phyloP scores from a whole-genome alignment of 768 basidiomycete genomes.

The Rhodosporidiobolus sp. region DNA sequence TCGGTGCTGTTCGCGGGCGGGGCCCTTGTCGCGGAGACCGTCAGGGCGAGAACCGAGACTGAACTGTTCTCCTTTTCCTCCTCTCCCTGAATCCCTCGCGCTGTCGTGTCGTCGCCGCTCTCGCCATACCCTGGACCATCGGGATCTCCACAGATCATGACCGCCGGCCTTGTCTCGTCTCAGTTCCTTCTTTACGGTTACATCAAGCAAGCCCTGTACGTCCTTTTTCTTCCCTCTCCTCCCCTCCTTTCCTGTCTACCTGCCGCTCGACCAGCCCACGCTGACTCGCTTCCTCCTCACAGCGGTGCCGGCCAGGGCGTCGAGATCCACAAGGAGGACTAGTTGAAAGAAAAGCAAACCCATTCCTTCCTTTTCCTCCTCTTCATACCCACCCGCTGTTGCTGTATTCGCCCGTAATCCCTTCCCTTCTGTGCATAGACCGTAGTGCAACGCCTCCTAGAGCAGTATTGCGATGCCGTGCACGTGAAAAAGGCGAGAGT shows the following conservation, averaged over 20 bases:
- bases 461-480: too few species aligned
- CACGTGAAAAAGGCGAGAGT: too few species aligned
- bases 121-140: neutral
- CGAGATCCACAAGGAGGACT: conserved; percentile 36
- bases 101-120: too few species aligned
- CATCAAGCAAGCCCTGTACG: conserved; percentile 31
- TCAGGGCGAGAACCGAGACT: neutral
- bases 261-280: neutral
- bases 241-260: too few species aligned
- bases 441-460: too few species aligned
- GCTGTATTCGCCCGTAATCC: too few species aligned
- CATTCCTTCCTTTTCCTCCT: too few species aligned
- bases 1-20: too few species aligned
- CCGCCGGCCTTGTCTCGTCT: conserved; percentile 36
- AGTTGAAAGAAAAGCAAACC: too few species aligned
- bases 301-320: conserved; percentile 28
- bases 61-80: neutral
- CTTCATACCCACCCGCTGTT: too few species aligned
- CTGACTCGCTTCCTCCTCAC: neutral
- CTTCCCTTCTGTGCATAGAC: too few species aligned
- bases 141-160: conserved; percentile 29
- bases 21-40: too few species aligned
- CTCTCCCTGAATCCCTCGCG: neutral
- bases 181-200: conserved; percentile 38
- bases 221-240: neutral